phyloP scores from a whole-genome alignment of 1,284 basidiomycete genomes.

The Leccinum pallidistipes region DNA sequence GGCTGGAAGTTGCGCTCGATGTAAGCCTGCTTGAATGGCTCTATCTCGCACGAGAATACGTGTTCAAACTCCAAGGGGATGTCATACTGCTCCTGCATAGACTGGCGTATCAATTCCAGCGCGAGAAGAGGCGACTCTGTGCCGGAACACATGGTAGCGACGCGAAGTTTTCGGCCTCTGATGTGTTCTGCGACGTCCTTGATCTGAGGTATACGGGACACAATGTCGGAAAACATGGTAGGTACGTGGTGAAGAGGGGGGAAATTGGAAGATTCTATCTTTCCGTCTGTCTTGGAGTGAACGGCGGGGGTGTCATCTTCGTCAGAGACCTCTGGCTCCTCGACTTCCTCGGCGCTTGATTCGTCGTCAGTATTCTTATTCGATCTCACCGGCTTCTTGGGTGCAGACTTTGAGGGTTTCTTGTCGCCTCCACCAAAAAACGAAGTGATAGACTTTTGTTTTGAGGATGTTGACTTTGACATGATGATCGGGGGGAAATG shows the following conservation, averaged over 20 bases:
- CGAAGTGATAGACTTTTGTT: slow-evolving; percentile 54
- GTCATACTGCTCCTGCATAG: slow-evolving; percentile 70
- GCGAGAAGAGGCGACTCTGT: slow-evolving; percentile 94
- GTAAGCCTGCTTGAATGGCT: slow-evolving; percentile 97
- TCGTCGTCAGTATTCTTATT: slow-evolving; percentile 32
- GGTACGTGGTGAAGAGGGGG: slow-evolving; percentile 86
- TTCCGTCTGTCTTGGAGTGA: slow-evolving; percentile 38
- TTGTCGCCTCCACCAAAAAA: slow-evolving; percentile 47
- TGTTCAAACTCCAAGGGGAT: slow-evolving; percentile 79
- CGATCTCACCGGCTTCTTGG: slow-evolving; percentile 31
- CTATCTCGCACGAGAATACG: slow-evolving; percentile 97
- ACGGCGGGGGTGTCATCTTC: slow-evolving; percentile 33
- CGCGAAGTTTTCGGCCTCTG: slow-evolving; percentile 81
- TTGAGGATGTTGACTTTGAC: slow-evolving; percentile 48
- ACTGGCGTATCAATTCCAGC: slow-evolving; percentile 77
- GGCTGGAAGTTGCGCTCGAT: slow-evolving; percentile 95
- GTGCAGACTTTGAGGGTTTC: slow-evolving; percentile 17
- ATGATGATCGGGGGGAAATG: slow-evolving; percentile 43
- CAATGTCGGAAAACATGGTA: slow-evolving; percentile 85
- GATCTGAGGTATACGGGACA: slow-evolving; percentile 69
- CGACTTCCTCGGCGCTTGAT: slow-evolving; percentile 24
- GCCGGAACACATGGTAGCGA: slow-evolving; percentile 97
- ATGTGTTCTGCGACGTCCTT: slow-evolving; percentile 70
- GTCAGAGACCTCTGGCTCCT: slow-evolving; percentile 27
- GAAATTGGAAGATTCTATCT: slow-evolving; percentile 56